Conservation (phyloP, 2,329 filamentous ascomycete genomes). For the Botryotinia convoluta region DNA sequence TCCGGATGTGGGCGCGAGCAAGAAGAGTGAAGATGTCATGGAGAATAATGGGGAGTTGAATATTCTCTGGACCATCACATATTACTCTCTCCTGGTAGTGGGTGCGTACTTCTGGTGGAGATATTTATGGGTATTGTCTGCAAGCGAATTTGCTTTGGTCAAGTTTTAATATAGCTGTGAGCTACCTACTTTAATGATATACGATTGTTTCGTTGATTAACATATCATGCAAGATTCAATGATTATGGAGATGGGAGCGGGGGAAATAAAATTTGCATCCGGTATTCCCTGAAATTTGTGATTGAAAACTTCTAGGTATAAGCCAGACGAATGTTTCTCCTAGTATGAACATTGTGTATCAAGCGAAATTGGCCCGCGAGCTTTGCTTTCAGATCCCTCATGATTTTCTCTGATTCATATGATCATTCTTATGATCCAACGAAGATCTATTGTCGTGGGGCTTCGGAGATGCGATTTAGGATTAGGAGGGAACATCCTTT, state of each 20-base stretch:
- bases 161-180: conserved; percentile 24
- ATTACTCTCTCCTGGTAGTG: conserved; percentile 72
- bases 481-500: neutral
- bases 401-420: neutral
- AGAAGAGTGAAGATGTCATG: conserved; percentile 41
- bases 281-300: neutral
- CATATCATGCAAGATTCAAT: neutral
- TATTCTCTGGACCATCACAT: conserved; percentile 67
- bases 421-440: conserved; percentile 7
- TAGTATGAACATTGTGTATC: neutral
- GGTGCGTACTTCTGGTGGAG: conserved; percentile 72
- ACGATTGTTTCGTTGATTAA: neutral
- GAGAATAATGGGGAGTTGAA: conserved; percentile 38
- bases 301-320: neutral
- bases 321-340: neutral
- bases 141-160: conserved; percentile 53
- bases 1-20: conserved; percentile 36
- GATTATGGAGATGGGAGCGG: neutral
- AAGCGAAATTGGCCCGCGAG: conserved; percentile 12
- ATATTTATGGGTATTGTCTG: conserved; percentile 69
- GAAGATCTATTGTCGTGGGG: conserved; percentile 1
- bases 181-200: conserved; percentile 7
- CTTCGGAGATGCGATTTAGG: neutral
- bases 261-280: neutral
- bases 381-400: neutral